Evolutionary conservation across 202 grass and related monocot genomes (phyloP).

Genomic region (Schoenoplectus tabernaemontani): DNA sequence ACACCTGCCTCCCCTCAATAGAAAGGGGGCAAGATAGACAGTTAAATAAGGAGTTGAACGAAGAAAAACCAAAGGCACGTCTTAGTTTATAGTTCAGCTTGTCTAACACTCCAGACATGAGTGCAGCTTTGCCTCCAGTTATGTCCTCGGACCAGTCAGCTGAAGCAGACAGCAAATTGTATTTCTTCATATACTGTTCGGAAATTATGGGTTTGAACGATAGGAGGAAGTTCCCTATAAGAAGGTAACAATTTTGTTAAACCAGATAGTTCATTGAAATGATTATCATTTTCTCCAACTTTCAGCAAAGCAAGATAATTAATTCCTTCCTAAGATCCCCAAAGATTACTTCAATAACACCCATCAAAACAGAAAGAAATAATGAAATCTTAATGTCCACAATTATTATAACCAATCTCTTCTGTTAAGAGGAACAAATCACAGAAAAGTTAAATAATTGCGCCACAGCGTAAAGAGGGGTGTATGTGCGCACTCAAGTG

Average conservation of each 20-base stretch:
- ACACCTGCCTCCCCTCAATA: slow-evolving; percentile 34
- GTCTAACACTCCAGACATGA: slow-evolving; percentile 59
- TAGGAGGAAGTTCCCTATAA: slow-evolving; percentile 79
- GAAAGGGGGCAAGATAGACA: slow-evolving; percentile 61
- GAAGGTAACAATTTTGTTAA: slow-evolving; percentile 22
- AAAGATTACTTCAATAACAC: neutral
- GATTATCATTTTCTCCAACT: neutral
- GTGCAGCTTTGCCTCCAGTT: slow-evolving; percentile 45
- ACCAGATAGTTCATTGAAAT: neutral
- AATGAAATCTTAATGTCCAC: neutral
- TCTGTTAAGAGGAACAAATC: neutral
- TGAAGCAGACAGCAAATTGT: slow-evolving; percentile 17
- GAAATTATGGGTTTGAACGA: slow-evolving; percentile 67
- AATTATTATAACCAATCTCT: neutral
- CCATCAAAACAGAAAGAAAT: neutral
- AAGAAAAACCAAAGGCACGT: slow-evolving; percentile 51
- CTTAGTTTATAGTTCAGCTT: slow-evolving; percentile 68
- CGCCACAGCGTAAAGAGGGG: neutral
- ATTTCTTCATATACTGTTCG: slow-evolving; percentile 33
- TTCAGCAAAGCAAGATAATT: neutral
- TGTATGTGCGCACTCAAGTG: neutral
- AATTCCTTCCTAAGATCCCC: neutral
- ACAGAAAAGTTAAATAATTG: neutral
- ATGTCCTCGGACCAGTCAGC: slow-evolving; percentile 74
- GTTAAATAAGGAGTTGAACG: slow-evolving; percentile 71